Evolutionary conservation across 2,329 filamentous ascomycete species (phyloP), one percentile per base, ranked within the genome.

Genomic region (Ophiocordyceps unilateralis): DNA sequence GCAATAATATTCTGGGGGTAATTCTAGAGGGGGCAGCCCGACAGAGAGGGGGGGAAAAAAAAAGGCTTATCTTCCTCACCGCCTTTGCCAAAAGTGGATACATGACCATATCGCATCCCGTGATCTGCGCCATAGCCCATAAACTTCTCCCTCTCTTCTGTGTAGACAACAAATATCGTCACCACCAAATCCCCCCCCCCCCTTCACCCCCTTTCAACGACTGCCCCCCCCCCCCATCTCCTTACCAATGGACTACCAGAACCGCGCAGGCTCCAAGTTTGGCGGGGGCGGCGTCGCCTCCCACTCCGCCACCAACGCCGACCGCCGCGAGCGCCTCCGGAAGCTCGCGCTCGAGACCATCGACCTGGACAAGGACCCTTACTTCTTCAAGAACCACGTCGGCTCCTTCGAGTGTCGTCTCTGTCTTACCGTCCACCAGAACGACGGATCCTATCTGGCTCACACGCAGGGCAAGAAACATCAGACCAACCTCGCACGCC

Each of bases 341-440:
- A 95, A 95, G 69, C 87, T 98, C 58, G 91, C 91, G 45, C 84
- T 98, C 57, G 91, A 98, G 67, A 93, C 87, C 44, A 98, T 98
- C 71, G 89, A 96, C 68, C 83, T 96, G 49, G 91, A 96, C 67
- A 96, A 95, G 67, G 91, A 98, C 67, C 91, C 91, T 0, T 98
- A 96, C 75, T 95, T 96, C 71, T 98, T 98, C 80, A 93, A 93
- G 64, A 98, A 98, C 70, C 89, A 98, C 64, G 85, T 96, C 55
- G 91, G 91, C 57, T 91, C 83, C 57, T 98, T 95, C 65, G 91
- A 98, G 65, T 98, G 91, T 63, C 84, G 91, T 24, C 81, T 98
- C 36, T 98, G 91, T 58, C 70, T 98, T 22, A 98, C 91, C 0
- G 89, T 96, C 5, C 91, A 98, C 71, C 91, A 98, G 58, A 98